Conservation (phyloP, 257 asterid genomes). For the Lantana camara region DNA sequence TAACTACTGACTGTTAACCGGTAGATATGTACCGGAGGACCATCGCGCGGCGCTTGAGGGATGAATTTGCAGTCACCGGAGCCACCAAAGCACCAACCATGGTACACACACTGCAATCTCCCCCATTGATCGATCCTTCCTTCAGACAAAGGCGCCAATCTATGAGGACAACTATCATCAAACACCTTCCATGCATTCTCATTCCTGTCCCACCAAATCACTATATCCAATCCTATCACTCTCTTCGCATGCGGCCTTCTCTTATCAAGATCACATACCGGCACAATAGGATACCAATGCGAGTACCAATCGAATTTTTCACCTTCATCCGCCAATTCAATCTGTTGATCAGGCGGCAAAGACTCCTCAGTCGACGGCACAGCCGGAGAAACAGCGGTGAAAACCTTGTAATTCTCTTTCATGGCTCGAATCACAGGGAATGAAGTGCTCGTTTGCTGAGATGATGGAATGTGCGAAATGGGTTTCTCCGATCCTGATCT, state of each 20-base stretch:
- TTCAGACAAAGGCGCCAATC: slow-evolving; percentile 82
- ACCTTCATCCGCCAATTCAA: slow-evolving; percentile 27
- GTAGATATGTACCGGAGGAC: slow-evolving; percentile 60
- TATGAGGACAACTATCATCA: slow-evolving; percentile 85
- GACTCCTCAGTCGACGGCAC: slow-evolving; percentile 33
- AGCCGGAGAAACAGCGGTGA: slow-evolving; percentile 48
- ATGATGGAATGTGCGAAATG: slow-evolving; percentile 21
- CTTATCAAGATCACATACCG: slow-evolving; percentile 77
- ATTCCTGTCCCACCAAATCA: slow-evolving; percentile 81
- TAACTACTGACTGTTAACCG: not conserved
- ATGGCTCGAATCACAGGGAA: slow-evolving; percentile 26
- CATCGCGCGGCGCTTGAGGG: slow-evolving; percentile 88
- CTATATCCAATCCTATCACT: slow-evolving; percentile 75
- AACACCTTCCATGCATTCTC: slow-evolving; percentile 82
- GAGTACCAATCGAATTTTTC: slow-evolving; percentile 82
- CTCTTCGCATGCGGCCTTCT: slow-evolving; percentile 82
- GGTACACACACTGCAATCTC: slow-evolving; percentile 89
- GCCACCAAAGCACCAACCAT: slow-evolving; percentile 88
- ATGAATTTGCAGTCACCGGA: slow-evolving; percentile 83
- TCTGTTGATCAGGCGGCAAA: slow-evolving; percentile 33
- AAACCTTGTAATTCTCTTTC: slow-evolving; percentile 43
- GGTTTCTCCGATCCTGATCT: slow-evolving; percentile 22
- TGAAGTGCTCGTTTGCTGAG: slow-evolving; percentile 20
- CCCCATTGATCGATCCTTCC: slow-evolving; percentile 97
- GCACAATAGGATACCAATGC: slow-evolving; percentile 86